Evolutionary conservation across 192 early-diverging fungal genomes (phyloP).

Genomic region (Mortierella alpina): DNA sequence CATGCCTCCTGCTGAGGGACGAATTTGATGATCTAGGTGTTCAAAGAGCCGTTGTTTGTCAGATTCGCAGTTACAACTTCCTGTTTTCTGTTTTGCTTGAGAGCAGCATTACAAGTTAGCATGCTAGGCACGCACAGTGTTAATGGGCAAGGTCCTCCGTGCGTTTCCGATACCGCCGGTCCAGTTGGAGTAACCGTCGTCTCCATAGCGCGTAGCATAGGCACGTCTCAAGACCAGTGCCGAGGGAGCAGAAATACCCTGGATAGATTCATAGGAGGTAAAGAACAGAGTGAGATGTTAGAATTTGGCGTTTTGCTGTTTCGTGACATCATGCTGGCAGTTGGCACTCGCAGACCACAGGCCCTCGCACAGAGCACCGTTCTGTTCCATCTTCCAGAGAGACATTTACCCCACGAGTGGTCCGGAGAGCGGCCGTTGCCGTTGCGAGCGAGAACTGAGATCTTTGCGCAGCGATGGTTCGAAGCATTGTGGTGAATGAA

Average conservation of each 20-base stretch:
- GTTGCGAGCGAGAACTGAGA: slow-evolving; percentile 11
- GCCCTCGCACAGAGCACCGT: too few relatives aligned
- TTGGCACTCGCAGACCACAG: too few relatives aligned
- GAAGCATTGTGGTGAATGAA: slow-evolving; percentile 13
- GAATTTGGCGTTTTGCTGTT: slow-evolving; percentile 3
- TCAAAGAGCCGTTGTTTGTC: slow-evolving; percentile 22
- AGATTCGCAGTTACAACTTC: neutral
- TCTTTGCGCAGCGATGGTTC: slow-evolving; percentile 8
- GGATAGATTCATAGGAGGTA: neutral
- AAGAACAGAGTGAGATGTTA: neutral
- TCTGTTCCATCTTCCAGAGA: neutral
- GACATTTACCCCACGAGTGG: slow-evolving; percentile 17
- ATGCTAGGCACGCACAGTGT: slow-evolving; percentile 49
- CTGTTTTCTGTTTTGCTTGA: neutral
- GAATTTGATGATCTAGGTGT: slow-evolving; percentile 90
- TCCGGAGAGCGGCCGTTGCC: slow-evolving; percentile 3
- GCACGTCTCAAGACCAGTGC: slow-evolving; percentile 27
- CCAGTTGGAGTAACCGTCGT: slow-evolving; percentile 31
- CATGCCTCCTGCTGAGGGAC: slow-evolving; percentile 98
- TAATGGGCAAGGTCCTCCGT: slow-evolving; percentile 58
- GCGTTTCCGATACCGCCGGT: slow-evolving; percentile 43
- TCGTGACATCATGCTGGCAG: too few relatives aligned
- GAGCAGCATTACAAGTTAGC: neutral
- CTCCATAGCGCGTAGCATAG: slow-evolving; percentile 51
- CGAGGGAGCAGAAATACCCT: slow-evolving; percentile 27